Evolutionary conservation across 495 filamentous ascomycete genomes (phyloP), one percentile per base, ranked within the genome.

Genomic region (Podospora fimiseda): DNA sequence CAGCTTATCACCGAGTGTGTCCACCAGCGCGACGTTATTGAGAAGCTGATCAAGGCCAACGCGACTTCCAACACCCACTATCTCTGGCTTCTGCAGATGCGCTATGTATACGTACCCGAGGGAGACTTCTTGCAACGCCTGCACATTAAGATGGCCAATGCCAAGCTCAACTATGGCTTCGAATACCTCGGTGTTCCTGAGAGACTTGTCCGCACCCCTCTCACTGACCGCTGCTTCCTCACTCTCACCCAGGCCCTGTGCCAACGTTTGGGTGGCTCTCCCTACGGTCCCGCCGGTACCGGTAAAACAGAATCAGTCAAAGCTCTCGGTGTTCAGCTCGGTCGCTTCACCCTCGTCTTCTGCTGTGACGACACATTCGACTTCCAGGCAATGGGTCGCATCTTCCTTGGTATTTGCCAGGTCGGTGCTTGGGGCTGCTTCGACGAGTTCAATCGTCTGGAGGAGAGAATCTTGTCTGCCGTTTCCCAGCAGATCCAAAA

Each of bases 371-470:
- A 97, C 67, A 97, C 92, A 0, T 99, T 99, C 62, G 93, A 99
- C 70, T 97, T 96, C 76, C 93, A 99, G 64, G 93, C 93, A 30
- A 99, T 99, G 93, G 93, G 93, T 4, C 88, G 93, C 55, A 99
- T 99, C 62, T 97, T 99, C 77, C 81, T 99, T 24, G 93, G 93
- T 78, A 96, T 99, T 55, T 99, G 94, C 66, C 94, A 97, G 68
- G 93, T 99, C 53, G 93, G 93, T 63, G 93, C 93, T 13, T 99
- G 93, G 93, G 93, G 93, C 66, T 99, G 93, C 71, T 99, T 99
- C 66, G 93, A 99, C 64, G 93, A 99, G 71, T 99, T 99, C 77
- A 99, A 99, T 67, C 86, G 93, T 76, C 72, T 99, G 14, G 93
- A 99, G 59, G 93, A 99, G 72, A 81, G 91, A 50, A 99, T 99